Evolutionary conservation across 2,329 filamentous ascomycete species (phyloP).

Genomic region (Dothistroma pini): DNA sequence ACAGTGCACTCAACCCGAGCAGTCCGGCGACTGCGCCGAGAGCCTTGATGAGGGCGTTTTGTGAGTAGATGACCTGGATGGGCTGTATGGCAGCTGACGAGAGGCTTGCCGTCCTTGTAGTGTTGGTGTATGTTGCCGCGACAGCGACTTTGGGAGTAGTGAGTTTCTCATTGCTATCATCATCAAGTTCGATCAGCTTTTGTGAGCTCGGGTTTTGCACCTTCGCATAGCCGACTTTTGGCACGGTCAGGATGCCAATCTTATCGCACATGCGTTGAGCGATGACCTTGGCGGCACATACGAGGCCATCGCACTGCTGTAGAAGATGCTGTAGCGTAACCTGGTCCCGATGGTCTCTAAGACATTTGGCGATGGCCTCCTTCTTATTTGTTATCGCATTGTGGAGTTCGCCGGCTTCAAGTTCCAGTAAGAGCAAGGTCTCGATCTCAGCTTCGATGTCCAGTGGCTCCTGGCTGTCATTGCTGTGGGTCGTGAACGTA

Average conservation of each 20-base stretch:
- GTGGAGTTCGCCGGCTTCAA: conserved; percentile 27
- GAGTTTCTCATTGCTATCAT: conserved; percentile 9
- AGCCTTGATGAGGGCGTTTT: conserved; percentile 37
- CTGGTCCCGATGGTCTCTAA: conserved; percentile 37
- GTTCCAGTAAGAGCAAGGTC: conserved; percentile 35
- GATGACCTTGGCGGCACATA: conserved; percentile 41
- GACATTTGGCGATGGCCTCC: conserved; percentile 37
- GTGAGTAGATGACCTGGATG: conserved; percentile 19
- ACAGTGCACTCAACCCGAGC: conserved; percentile 44
- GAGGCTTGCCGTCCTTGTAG: conserved; percentile 14
- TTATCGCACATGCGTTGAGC: conserved; percentile 33
- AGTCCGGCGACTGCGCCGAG: conserved; percentile 44
- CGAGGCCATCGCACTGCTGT: conserved; percentile 42
- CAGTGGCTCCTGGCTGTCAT: conserved; percentile 19
- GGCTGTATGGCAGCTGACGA: conserved; percentile 16
- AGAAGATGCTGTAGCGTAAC: conserved; percentile 41
- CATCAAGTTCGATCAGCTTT: conserved; percentile 21
- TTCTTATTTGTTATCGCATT: conserved; percentile 29
- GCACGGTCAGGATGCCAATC: conserved; percentile 24
- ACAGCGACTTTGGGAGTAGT: conserved; percentile 8
- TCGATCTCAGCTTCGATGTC: conserved; percentile 40
- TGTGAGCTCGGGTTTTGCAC: conserved; percentile 21
- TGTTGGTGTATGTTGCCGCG: conserved; percentile 5
- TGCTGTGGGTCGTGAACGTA: conserved; percentile 5
- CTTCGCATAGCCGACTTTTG: conserved; percentile 22